These are phyloP conservation scores for Chlamydomonas reinhardtii DNA, from an alignment of 163 green algal species.

Conservation along the genomic window DNA sequence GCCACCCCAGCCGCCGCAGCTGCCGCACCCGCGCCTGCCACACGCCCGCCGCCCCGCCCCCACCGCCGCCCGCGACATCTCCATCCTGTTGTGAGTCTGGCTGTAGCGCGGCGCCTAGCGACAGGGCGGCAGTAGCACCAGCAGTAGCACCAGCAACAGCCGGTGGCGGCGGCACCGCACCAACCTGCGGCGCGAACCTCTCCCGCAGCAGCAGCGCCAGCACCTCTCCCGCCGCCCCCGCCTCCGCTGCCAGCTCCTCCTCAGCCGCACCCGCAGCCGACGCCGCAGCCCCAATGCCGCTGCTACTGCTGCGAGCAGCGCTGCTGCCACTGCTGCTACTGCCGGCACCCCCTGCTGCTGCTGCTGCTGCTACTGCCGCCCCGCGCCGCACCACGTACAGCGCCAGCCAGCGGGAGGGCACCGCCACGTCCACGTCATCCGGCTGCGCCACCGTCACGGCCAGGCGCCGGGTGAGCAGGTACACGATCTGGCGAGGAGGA, in stretches of 20 bases:
- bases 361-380: too few species aligned
- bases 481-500: not conserved
- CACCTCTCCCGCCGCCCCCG: not conserved
- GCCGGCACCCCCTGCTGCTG: not conserved
- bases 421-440: constrained; percentile 25
- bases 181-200: constrained; percentile 17
- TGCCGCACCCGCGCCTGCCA: constrained; percentile 18
- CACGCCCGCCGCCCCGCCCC: not conserved
- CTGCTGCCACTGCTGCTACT: not conserved
- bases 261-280: not conserved
- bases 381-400: not conserved
- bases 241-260: not conserved
- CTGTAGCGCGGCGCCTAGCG: too few species aligned
- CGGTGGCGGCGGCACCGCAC: not conserved
- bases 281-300: too few species aligned
- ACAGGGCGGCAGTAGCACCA: too few species aligned
- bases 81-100: too few species aligned
- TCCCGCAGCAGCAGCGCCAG: constrained; percentile 23
- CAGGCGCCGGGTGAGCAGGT: constrained; percentile 30
- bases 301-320: too few species aligned
- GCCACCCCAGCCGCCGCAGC: constrained; percentile 37
- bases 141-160: not conserved
- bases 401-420: constrained; percentile 28
- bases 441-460: constrained; percentile 27
- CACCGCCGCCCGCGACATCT: too few species aligned